A percentile compares a stretch with the other conserved stretches of the same genome.
Conservation (phyloP, 1,284 basidiomycete genomes). For the Exobasidium cylindrosporum region DNA sequence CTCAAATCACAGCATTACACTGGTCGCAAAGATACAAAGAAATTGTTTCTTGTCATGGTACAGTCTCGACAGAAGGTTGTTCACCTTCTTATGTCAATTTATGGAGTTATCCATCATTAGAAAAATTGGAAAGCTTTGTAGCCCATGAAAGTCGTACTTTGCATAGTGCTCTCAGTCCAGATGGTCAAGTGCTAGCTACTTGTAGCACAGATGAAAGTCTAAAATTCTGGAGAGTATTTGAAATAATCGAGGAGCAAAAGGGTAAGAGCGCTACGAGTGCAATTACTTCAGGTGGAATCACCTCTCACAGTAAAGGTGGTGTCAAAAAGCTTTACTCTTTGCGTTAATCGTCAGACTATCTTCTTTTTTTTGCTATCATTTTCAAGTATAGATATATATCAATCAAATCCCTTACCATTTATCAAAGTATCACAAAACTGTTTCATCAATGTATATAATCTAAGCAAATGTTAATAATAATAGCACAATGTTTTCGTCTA, state of each 20-base stretch:
- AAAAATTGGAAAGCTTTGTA: conserved; percentile 46
- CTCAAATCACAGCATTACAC: conserved; percentile 87
- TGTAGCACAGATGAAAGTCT: conserved; percentile 52
- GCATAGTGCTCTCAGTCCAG: conserved; percentile 45
- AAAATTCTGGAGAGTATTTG: conserved; percentile 54
- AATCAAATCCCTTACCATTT: not conserved
- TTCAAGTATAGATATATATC: not conserved
- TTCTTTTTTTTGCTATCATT: not conserved
- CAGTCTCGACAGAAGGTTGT: conserved; percentile 33
- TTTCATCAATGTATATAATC: too few relatives aligned
- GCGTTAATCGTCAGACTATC: not conserved
- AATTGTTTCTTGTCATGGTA: conserved; percentile 83
- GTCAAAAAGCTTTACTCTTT: conserved; percentile 7
- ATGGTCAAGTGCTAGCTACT: conserved; percentile 51
- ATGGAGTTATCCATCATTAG: conserved; percentile 49
- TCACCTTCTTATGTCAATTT: conserved; percentile 35
- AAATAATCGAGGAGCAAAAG: conserved; percentile 22
- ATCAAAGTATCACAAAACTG: too few relatives aligned
- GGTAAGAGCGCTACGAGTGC: conserved; percentile 4
- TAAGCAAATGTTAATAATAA: too few relatives aligned
- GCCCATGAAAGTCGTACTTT: conserved; percentile 43
- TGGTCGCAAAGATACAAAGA: conserved; percentile 89
- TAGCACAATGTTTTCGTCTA: too few relatives aligned
- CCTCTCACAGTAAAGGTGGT: not conserved
- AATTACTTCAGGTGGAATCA: not conserved